Conservation (phyloP, 1,139 yeast species). For the Debaryomycetaceae sp. region DNA sequence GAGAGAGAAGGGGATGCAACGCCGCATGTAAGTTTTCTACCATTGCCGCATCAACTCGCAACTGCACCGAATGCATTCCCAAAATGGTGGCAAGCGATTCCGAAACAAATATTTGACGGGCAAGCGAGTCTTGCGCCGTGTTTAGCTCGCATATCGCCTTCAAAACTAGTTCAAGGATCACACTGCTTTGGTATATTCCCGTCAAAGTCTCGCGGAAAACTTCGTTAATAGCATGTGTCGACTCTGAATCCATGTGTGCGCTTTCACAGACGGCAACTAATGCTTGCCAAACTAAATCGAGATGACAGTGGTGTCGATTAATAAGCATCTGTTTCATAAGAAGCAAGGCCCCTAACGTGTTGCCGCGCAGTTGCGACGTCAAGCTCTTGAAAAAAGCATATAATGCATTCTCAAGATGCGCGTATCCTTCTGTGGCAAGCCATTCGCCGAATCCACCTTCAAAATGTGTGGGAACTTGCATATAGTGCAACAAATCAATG, state of each 20-base stretch:
- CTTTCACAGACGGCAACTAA: slow-evolving; percentile 11
- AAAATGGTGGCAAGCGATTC: slow-evolving; percentile 15
- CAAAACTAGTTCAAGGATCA: slow-evolving; percentile 8
- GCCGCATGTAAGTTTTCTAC: slow-evolving; percentile 18
- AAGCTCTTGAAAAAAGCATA: slow-evolving; percentile 15
- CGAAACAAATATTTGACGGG: slow-evolving; percentile 9
- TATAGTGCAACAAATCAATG: slow-evolving; percentile 11
- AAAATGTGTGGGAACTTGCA: slow-evolving; percentile 14
- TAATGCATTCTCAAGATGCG: slow-evolving; percentile 15
- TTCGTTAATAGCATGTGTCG: slow-evolving; percentile 12
- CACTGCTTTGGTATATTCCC: slow-evolving; percentile 15
- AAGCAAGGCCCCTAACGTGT: slow-evolving; percentile 19
- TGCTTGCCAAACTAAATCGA: slow-evolving; percentile 13
- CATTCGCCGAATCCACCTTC: slow-evolving; percentile 14
- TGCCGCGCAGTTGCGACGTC: slow-evolving; percentile 4
- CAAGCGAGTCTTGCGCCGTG: slow-evolving; percentile 2
- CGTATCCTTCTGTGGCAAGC: slow-evolving; percentile 15
- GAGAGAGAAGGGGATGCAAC: slow-evolving; percentile 16
- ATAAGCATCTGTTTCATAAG: slow-evolving; percentile 26
- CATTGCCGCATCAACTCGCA: slow-evolving; percentile 11
- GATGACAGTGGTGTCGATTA: slow-evolving; percentile 11
- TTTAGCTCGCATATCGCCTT: slow-evolving; percentile 5
- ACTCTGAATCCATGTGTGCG: slow-evolving; percentile 6
- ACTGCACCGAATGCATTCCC: slow-evolving; percentile 9
- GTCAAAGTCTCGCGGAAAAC: slow-evolving; percentile 21